A percentile compares a stretch with the other conserved stretches of the same genome.
Conservation (phyloP, 192 early-diverging fungal species). For the Backusella liffmaniae region DNA sequence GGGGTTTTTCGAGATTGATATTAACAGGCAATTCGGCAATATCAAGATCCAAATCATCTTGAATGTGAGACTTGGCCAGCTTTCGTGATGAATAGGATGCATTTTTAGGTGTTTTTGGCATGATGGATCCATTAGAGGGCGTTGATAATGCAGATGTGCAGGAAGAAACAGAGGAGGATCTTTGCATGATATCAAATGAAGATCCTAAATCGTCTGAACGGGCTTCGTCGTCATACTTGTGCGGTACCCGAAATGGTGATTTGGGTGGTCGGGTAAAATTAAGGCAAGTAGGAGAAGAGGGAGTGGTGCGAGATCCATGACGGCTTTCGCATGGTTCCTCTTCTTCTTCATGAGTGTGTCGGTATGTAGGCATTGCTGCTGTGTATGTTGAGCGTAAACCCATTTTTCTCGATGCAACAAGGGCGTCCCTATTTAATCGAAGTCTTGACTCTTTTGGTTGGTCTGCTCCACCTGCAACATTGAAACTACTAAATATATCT, state of each 20-base stretch:
- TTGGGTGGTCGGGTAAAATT: conserved; percentile 23
- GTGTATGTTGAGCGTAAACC: conserved; percentile 9
- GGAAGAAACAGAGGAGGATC: conserved; percentile 18
- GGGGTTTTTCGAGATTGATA: background rate
- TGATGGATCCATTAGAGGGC: conserved; percentile 7
- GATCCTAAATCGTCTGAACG: conserved; percentile 4
- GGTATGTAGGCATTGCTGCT: background rate
- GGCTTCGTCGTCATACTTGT: background rate
- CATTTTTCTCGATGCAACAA: conserved; percentile 7
- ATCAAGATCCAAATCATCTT: background rate
- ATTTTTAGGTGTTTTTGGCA: conserved; percentile 15
- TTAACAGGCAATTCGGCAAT: background rate
- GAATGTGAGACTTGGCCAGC: background rate
- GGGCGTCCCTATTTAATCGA: conserved; percentile 4
- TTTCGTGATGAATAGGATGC: conserved; percentile 8
- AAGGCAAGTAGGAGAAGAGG: conserved; percentile 4
- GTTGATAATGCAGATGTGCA: conserved; percentile 12
- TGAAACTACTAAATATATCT: conserved; percentile 31
- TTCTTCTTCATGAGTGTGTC: background rate
- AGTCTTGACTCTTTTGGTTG: conserved; percentile 9
- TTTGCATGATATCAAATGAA: conserved; percentile 13
- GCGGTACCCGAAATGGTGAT: conserved; percentile 22
- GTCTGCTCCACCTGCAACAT: background rate
- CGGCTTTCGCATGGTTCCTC: background rate
- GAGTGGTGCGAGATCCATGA: conserved; percentile 2